phyloP scores from a whole-genome alignment of 202 grass and related monocot species.

The Bolboschoenoplectus hybrid region DNA sequence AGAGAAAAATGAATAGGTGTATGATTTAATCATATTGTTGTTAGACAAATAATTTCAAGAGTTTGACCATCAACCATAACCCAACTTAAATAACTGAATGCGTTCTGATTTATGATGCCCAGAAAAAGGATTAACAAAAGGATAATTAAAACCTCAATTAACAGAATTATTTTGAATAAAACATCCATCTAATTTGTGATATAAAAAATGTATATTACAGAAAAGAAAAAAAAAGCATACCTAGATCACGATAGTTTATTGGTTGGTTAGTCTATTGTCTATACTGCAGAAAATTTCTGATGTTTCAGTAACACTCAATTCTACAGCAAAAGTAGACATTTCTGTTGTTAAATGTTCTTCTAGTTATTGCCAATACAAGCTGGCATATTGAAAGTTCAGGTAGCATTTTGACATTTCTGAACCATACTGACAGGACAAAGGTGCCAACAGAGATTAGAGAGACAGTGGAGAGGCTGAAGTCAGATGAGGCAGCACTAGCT shows the following conservation, averaged over 20 bases:
- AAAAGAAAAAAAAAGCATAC: neutral
- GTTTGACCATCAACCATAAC: neutral
- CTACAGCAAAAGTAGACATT: neutral
- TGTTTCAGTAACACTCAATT: neutral
- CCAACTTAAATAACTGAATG: neutral
- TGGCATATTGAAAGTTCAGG: neutral
- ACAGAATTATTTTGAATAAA: no score
- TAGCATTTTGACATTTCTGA: conserved; percentile 19
- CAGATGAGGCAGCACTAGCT: conserved; percentile 34
- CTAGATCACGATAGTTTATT: neutral
- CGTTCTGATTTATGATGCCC: neutral
- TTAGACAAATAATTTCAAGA: neutral
- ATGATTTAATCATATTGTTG: neutral
- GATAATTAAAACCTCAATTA: neutral
- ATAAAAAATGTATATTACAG: neutral
- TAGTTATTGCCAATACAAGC: neutral
- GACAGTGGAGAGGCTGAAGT: conserved; percentile 39
- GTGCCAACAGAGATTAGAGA: conserved; percentile 42
- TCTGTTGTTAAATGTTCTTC: neutral
- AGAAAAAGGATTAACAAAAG: neutral
- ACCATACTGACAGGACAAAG: conserved; percentile 34
- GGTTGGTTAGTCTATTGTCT: neutral
- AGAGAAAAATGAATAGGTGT: neutral
- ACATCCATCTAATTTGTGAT: neutral
- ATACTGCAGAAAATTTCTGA: neutral